Evolutionary conservation across 2,329 filamentous ascomycete species (phyloP).

Genomic region (Alternaria sp.): DNA sequence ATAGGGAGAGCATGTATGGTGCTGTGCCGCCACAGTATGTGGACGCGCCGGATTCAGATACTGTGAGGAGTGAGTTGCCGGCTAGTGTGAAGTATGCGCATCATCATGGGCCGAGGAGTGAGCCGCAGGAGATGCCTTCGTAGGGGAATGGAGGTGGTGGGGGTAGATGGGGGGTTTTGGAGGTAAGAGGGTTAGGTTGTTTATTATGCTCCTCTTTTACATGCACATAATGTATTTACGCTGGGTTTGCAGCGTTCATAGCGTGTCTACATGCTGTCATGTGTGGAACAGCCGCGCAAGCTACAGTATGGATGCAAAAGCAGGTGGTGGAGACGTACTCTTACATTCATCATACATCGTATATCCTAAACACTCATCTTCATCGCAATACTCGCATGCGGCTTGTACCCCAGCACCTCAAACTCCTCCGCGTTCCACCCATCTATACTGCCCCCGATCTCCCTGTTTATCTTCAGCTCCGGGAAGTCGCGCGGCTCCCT

Average conservation of each 20-base stretch:
- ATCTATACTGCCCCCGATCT: slow-evolving; percentile 78
- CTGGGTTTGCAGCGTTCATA: background rate
- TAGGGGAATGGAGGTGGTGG: background rate
- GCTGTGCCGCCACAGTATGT: slow-evolving; percentile 1
- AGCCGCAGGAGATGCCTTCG: slow-evolving; percentile 5
- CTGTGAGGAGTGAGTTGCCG: slow-evolving; percentile 20
- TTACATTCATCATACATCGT: background rate
- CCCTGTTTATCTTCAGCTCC: slow-evolving; percentile 72
- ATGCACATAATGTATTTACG: too few species aligned
- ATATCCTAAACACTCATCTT: slow-evolving; percentile 85
- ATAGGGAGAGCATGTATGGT: background rate
- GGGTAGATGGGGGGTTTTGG: background rate
- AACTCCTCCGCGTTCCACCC: slow-evolving; percentile 91
- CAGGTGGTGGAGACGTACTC: background rate
- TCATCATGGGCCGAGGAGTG: background rate
- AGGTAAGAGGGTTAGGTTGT: background rate
- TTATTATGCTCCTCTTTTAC: background rate
- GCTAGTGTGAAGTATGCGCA: slow-evolving; percentile 27
- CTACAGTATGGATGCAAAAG: background rate
- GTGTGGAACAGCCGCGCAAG: background rate
- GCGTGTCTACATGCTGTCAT: background rate
- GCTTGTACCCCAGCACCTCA: slow-evolving; percentile 83
- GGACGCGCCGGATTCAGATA: slow-evolving; percentile 7
- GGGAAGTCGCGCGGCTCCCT: slow-evolving; percentile 85
- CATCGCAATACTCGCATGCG: slow-evolving; percentile 92